Conservation (phyloP, 2,329 filamentous ascomycete species). For the Botrytis medusae region DNA sequence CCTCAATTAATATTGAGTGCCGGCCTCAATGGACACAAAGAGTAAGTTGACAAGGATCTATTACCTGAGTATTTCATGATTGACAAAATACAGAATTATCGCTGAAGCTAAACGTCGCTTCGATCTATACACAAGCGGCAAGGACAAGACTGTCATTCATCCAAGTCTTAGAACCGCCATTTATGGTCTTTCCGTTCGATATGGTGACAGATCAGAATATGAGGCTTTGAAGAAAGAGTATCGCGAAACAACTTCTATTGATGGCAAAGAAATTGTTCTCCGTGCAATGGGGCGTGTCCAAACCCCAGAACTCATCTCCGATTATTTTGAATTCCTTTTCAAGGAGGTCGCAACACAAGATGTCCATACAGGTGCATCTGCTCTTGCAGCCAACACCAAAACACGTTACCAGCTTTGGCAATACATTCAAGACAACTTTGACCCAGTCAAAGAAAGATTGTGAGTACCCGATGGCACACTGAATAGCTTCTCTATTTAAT, state of each 20-base stretch:
- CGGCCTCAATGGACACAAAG: constrained; percentile 72
- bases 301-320: constrained; percentile 60
- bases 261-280: constrained; percentile 86
- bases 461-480: not conserved
- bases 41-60: constrained; percentile 50
- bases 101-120: constrained; percentile 78
- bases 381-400: constrained; percentile 70
- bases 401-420: constrained; percentile 78
- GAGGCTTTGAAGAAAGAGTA: constrained; percentile 83
- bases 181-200: constrained; percentile 75
- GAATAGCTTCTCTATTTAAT: not conserved
- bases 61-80: not conserved
- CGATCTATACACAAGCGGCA: constrained; percentile 68
- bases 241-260: constrained; percentile 76
- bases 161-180: constrained; percentile 78
- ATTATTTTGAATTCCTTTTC: constrained; percentile 74
- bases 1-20: constrained; percentile 77
- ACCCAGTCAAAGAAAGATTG: constrained; percentile 67
- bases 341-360: constrained; percentile 84
- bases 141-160: constrained; percentile 67
- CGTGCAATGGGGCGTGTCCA: constrained; percentile 73
- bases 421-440: constrained; percentile 84
- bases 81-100: constrained; percentile 52
- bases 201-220: constrained; percentile 68
- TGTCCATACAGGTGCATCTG: constrained; percentile 76